A percentile compares a stretch with the other conserved stretches of the same genome.
These are phyloP conservation scores for Entonaema liquescens DNA, from an alignment of 495 filamentous ascomycete species.

Conservation along the genomic window DNA sequence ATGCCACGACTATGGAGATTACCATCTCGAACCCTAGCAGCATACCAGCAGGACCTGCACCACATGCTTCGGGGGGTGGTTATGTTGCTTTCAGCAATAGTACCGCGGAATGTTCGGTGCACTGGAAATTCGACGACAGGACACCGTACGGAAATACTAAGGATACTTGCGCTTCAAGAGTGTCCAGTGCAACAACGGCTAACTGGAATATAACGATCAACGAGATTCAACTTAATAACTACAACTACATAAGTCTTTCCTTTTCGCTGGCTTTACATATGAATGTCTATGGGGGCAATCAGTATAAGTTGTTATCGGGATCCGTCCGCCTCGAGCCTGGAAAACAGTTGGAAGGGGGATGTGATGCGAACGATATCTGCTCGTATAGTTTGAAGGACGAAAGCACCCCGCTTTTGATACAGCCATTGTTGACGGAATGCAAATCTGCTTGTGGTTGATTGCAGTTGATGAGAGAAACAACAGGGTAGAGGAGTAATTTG, in stretches of 20 bases:
- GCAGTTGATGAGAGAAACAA: background rate
- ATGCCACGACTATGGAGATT: slow-evolving; percentile 25
- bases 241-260: slow-evolving; percentile 24
- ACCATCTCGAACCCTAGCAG: slow-evolving; percentile 24
- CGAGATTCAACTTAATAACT: slow-evolving; percentile 24
- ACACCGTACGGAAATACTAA: slow-evolving; percentile 29
- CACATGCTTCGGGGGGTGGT: slow-evolving; percentile 36
- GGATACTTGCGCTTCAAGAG: slow-evolving; percentile 11
- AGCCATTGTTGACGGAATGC: slow-evolving; percentile 33
- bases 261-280: slow-evolving; percentile 29
- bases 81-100: slow-evolving; percentile 32
- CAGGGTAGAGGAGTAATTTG: background rate
- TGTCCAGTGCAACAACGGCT: slow-evolving; percentile 2
- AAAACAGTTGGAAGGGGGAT: slow-evolving; percentile 25
- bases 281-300: slow-evolving; percentile 16
- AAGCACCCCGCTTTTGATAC: slow-evolving; percentile 25
- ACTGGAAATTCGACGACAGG: slow-evolving; percentile 27
- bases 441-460: slow-evolving; percentile 26
- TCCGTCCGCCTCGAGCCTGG: slow-evolving; percentile 2
- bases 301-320: slow-evolving; percentile 27
- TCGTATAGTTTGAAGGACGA: slow-evolving; percentile 24
- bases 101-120: slow-evolving; percentile 29
- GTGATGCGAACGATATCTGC: slow-evolving; percentile 22
- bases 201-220: slow-evolving; percentile 33
- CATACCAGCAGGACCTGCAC: slow-evolving; percentile 32